Base-by-base conservation (phyloP, 2,329 filamentous ascomycete genomes). In the Chlorencoelia australis region DNA sequence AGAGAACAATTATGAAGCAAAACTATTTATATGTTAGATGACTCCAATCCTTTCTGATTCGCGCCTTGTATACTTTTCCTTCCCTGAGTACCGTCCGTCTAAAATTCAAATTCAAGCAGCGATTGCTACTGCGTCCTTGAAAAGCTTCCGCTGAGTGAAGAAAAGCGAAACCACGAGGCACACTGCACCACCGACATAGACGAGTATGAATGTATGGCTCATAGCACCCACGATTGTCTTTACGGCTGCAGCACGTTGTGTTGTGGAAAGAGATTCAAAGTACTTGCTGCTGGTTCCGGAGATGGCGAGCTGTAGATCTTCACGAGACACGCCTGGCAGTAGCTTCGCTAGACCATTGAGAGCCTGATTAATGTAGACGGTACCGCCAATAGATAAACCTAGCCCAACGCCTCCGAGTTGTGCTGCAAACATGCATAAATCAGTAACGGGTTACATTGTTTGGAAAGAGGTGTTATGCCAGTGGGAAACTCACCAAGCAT, bases 141-240 rank as follows among this genome's bases (percentile, higher is more conserved):
- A n/a, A 5, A 48, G 19, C 24, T 39, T 47, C 30, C 54, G 52
- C 17, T 44, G 44, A 41, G 48, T 54, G 48, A 57, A 43, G n/a
- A 49, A 44, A 10, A 50, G 10, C 7, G 46, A 47, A n/a, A 43
- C 32, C 4, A 56, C 37, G 9, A 55, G 20, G 2, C 36, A 39
- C 3, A 56, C 25, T 9, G 51, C 53, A 3, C 53, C 55, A 13
- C 48, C 48, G 0, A 40, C 47, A 34, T 57, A 50, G 18, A 48
- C 42, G 6, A 56, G 27, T 5, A 51, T 48, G 29, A 53, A 57
- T 7, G 46, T 48, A 24, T 46, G 46, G 2, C 40, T 41, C 33
- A 57, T 55, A 2, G 52, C 48, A 2, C 47, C 24, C 2, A 51
- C 47, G 32, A 57, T 53, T 13, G 49, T 54, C 6, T 47, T 45